These are phyloP conservation scores for Cladophialophora psammophila DNA, from an alignment of 2,329 filamentous ascomycete species.

Conservation along the genomic window DNA sequence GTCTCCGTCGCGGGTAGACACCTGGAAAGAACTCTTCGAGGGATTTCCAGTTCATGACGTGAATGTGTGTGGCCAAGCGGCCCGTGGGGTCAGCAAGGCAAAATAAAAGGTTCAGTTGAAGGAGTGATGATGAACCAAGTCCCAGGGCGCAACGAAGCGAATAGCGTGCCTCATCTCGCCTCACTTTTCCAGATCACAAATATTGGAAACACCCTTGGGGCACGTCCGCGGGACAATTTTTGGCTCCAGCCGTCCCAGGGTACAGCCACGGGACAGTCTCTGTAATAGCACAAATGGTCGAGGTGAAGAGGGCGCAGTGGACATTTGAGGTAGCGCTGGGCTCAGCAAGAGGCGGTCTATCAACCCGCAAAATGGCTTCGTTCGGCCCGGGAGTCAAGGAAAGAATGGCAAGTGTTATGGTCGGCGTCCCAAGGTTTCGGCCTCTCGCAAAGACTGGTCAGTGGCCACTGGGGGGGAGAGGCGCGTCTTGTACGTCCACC, in stretches of 20 bases:
- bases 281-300: not conserved
- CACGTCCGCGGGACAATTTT: not conserved
- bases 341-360: not conserved
- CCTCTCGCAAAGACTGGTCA: not conserved
- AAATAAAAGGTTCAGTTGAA: not conserved
- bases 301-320: not conserved
- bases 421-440: not conserved
- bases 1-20: not conserved
- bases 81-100: not conserved
- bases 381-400: not conserved
- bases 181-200: not conserved
- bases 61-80: not conserved
- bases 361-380: not conserved
- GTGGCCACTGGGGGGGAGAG: not conserved
- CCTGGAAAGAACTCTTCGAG: not conserved
- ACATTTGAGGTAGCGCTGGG: not conserved
- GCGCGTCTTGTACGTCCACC: not conserved
- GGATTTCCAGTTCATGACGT: not conserved
- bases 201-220: not conserved
- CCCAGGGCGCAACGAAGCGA: not conserved
- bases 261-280: not conserved
- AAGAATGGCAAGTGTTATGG: not conserved
- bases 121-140: not conserved
- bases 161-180: conserved; percentile 8
- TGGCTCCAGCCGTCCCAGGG: not conserved